Percentiles rank a stretch among this genome's conserved stretches.
Conservation (phyloP, 306 rosid species). For the Vicia villosa region DNA sequence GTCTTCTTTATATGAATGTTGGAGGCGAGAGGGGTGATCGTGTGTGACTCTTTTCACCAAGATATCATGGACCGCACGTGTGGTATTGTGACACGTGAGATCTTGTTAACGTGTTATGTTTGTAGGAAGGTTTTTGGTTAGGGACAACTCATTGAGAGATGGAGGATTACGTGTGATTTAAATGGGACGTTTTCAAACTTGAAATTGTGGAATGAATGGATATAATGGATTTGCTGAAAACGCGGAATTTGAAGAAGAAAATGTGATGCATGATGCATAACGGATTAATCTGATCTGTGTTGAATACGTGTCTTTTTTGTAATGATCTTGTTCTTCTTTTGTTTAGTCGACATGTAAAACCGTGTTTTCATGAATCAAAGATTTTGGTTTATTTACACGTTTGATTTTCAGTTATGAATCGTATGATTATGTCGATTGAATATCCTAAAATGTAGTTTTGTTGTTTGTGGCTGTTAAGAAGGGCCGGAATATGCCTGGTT, state of each 20-base stretch:
- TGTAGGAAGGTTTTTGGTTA: too few relatives aligned
- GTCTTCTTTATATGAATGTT: not conserved
- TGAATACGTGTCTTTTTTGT: not conserved
- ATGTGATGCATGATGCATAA: not conserved
- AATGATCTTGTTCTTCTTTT: not conserved
- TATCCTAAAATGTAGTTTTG: too few relatives aligned
- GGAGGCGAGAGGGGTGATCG: not conserved
- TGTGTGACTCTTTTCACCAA: not conserved
- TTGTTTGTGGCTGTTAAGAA: too few relatives aligned
- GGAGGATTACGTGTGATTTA: not conserved
- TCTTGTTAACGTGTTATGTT: not conserved
- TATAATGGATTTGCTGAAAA: not conserved
- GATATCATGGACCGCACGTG: not conserved
- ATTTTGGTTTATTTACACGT: too few relatives aligned
- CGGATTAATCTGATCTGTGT: not conserved
- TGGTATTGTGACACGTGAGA: not conserved
- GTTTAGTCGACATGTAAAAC: too few relatives aligned
- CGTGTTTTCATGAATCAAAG: too few relatives aligned
- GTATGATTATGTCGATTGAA: too few relatives aligned
- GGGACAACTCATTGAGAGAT: not conserved
- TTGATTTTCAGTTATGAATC: too few relatives aligned
- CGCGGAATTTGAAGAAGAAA: not conserved
- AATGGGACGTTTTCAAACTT: not conserved
- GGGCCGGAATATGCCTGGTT: too few relatives aligned
- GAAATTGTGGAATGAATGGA: not conserved